phyloP scores from a whole-genome alignment of 2,329 filamentous ascomycete genomes.

The Phialocephala subalpina region DNA sequence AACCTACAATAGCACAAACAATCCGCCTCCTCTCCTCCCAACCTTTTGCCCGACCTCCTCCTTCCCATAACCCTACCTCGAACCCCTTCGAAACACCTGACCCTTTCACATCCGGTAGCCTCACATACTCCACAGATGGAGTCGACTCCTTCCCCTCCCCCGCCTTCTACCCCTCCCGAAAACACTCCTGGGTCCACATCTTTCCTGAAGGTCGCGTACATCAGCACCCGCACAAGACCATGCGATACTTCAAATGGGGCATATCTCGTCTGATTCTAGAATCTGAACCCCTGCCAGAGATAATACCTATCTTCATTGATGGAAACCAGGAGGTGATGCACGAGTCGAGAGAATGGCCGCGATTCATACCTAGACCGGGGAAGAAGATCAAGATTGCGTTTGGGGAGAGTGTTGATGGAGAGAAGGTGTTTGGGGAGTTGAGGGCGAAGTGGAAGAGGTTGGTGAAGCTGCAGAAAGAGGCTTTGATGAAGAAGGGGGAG shows the following conservation, averaged over 20 bases:
- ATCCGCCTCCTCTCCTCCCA: conserved; percentile 79
- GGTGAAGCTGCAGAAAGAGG: conserved; percentile 57
- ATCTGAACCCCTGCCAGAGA: conserved; percentile 83
- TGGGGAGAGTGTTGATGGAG: conserved; percentile 78
- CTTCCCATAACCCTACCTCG: conserved; percentile 17
- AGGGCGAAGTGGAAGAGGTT: conserved; percentile 77
- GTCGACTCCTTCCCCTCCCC: conserved; percentile 74
- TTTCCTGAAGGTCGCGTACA: conserved; percentile 97
- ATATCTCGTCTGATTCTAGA: conserved; percentile 91
- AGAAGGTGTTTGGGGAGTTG: conserved; percentile 79
- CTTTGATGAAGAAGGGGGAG: conserved; percentile 45
- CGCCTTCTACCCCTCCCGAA: conserved; percentile 73
- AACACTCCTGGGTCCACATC: conserved; percentile 88
- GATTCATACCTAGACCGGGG: conserved; percentile 79
- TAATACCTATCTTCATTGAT: conserved; percentile 94
- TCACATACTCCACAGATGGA: conserved; percentile 71
- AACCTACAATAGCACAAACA: conserved; percentile 86
- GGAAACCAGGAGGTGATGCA: conserved; percentile 90
- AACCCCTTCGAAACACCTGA: conserved; percentile 42
- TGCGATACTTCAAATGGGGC: conserved; percentile 99
- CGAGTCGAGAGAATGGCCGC: conserved; percentile 80
- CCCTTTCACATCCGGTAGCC: conserved; percentile 58
- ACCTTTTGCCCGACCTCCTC: conserved; percentile 50
- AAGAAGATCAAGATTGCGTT: conserved; percentile 78
- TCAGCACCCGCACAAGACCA: conserved; percentile 78